Conservation (phyloP, 2,329 filamentous ascomycete genomes). For the Davidsoniella virescens region DNA sequence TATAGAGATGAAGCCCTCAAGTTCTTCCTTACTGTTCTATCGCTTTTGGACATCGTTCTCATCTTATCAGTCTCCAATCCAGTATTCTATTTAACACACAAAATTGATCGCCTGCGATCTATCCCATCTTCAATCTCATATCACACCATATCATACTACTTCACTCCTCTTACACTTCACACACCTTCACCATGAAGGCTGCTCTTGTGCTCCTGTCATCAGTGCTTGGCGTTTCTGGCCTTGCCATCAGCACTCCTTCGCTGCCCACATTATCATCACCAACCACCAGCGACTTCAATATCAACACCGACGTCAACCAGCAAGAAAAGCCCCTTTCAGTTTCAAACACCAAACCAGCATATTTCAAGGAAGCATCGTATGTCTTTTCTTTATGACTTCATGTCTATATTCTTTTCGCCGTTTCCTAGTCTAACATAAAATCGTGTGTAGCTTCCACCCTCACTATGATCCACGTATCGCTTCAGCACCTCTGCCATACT, state of each 20-base stretch:
- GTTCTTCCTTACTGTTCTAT: too few species aligned
- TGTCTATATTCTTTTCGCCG: background rate
- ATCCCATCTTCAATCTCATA: too few species aligned
- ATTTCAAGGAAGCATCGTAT: conserved; percentile 6
- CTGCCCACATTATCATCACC: background rate
- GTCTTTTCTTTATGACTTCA: background rate
- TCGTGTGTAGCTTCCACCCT: conserved; percentile 16
- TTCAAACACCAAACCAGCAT: background rate
- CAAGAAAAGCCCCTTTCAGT: too few species aligned
- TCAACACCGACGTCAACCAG: too few species aligned
- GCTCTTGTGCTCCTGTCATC: background rate
- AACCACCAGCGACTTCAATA: background rate
- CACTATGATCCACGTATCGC: conserved; percentile 27
- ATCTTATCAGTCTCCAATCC: too few species aligned
- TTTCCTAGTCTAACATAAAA: conserved; percentile 5
- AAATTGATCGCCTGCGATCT: too few species aligned
- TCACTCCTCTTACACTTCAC: background rate
- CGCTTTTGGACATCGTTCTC: too few species aligned
- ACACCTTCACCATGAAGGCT: background rate
- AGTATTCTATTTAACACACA: too few species aligned
- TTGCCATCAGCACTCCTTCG: background rate
- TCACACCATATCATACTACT: too few species aligned
- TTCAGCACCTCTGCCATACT: conserved; percentile 27
- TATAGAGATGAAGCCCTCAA: too few species aligned
- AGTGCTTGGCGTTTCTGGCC: background rate